These are phyloP conservation scores for bread wheat (Triticum aestivum) DNA, from an alignment of 176 grass and related monocot genomes.

Conservation along the genomic window IWGSC_CS_RefSeq_v2.1 NC_057800.1:544485313-544485812, in stretches of 20 bases:
- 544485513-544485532: neutral
- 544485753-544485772: constrained; percentile 89
- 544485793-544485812: constrained; percentile 11
- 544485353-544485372: too few relatives aligned
- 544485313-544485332: too few relatives aligned
- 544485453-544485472: too few relatives aligned
- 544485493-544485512: neutral
- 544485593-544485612: neutral
- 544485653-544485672: neutral
- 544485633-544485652: neutral
- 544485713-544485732: constrained; percentile 84
- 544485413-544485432: too few relatives aligned
- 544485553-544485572: neutral
- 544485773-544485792: constrained; percentile 88
- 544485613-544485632: neutral
- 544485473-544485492: neutral
- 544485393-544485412: too few relatives aligned
- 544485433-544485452: too few relatives aligned
- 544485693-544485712: constrained; percentile 98
- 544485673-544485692: constrained; percentile 60
- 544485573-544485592: neutral
- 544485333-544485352: too few relatives aligned
- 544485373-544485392: too few relatives aligned
- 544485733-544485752: constrained; percentile 94
- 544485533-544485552: neutral